These are phyloP conservation scores for Apiospora hydei DNA, from an alignment of 2,329 filamentous ascomycete species.

Conservation along the genomic window DNA sequence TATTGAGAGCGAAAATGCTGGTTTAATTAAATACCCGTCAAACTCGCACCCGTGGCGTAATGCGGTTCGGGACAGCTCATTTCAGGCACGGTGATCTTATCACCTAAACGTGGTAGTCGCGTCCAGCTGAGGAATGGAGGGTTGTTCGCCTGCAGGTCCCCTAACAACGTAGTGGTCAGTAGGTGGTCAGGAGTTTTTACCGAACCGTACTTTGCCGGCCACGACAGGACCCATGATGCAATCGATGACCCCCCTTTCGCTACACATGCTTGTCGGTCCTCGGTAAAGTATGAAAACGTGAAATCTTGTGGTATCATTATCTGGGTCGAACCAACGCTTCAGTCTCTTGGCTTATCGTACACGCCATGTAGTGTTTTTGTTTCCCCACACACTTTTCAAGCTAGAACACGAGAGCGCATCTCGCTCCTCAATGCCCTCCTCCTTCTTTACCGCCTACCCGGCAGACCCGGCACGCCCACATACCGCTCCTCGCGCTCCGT, in stretches of 20 bases:
- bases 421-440: not conserved
- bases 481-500: constrained; percentile 96
- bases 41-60: not conserved
- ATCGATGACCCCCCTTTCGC: not conserved
- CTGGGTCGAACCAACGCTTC: not conserved
- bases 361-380: not conserved
- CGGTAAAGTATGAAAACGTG: not conserved
- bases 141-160: not conserved
- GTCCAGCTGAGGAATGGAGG: not conserved
- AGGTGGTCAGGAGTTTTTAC: not conserved
- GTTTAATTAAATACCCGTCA: not conserved
- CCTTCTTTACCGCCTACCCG: constrained; percentile 49
- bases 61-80: not conserved
- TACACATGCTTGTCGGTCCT: not conserved
- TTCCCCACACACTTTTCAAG: not conserved
- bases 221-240: not conserved
- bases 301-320: constrained; percentile 22
- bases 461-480: constrained; percentile 68
- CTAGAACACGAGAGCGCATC: not conserved
- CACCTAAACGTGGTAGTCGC: not conserved
- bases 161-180: not conserved
- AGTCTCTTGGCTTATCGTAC: constrained; percentile 16
- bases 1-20: not conserved
- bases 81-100: not conserved
- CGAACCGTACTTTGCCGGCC: not conserved